phyloP scores from a whole-genome alignment of 2,329 filamentous ascomycete genomes.

The Exophiala calicioides region DNA sequence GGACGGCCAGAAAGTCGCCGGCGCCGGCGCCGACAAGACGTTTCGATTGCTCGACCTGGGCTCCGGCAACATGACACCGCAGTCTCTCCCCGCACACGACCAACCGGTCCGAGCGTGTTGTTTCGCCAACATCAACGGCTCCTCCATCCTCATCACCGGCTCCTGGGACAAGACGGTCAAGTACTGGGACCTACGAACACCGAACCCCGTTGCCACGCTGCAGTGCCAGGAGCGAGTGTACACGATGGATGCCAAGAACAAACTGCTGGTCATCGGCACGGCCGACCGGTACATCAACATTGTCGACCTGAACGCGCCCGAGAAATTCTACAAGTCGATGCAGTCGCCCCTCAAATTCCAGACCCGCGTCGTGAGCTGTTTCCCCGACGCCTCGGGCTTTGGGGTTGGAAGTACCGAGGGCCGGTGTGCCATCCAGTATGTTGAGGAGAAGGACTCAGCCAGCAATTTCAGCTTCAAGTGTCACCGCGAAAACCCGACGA shows the following conservation, averaged over 20 bases:
- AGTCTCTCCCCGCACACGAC: constrained; percentile 74
- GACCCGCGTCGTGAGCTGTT: constrained; percentile 92
- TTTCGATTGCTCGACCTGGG: constrained; percentile 83
- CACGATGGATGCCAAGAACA: constrained; percentile 85
- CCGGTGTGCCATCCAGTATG: constrained; percentile 95
- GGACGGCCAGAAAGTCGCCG: constrained; percentile 89
- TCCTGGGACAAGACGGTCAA: constrained; percentile 61
- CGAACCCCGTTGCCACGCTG: constrained; percentile 47
- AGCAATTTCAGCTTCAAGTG: constrained; percentile 99
- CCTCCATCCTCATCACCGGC: constrained; percentile 85
- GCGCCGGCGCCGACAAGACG: constrained; percentile 86
- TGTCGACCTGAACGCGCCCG: constrained; percentile 83
- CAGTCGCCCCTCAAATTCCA: constrained; percentile 98
- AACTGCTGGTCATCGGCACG: constrained; percentile 86
- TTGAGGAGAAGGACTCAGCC: constrained; percentile 88
- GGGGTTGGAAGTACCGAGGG: constrained; percentile 96
- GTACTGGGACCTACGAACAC: constrained; percentile 58
- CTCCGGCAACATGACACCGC: constrained; percentile 50
- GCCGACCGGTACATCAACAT: constrained; percentile 97
- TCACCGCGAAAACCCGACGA: constrained; percentile 76
- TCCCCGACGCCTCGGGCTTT: constrained; percentile 86
- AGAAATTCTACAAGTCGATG: constrained; percentile 91
- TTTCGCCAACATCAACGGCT: constrained; percentile 71
- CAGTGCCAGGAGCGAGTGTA: constrained; percentile 63
- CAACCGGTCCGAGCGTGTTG: constrained; percentile 74